A percentile compares a stretch with the other conserved stretches of the same genome.
phyloP scores from a whole-genome alignment of 2,329 filamentous ascomycete species.

The Teratosphaeria destructans region DNA sequence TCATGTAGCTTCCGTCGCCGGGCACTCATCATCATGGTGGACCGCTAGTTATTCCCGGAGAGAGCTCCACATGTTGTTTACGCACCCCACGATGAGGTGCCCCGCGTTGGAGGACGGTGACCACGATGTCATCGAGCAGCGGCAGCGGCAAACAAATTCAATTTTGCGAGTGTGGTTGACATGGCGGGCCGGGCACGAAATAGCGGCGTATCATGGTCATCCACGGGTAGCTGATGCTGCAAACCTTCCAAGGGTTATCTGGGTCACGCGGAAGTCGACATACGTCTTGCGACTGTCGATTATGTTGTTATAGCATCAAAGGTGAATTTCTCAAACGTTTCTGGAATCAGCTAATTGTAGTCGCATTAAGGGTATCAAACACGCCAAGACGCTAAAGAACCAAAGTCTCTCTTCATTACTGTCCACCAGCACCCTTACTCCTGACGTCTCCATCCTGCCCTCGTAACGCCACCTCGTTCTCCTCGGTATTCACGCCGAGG shows the following conservation, averaged over 20 bases:
- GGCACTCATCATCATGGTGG: neutral
- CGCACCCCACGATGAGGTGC: neutral
- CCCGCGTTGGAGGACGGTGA: neutral
- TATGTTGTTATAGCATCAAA: no score
- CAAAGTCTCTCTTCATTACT: neutral
- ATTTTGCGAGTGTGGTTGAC: neutral
- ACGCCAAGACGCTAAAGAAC: neutral
- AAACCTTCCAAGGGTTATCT: no score
- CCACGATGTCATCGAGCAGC: no score
- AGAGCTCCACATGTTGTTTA: neutral
- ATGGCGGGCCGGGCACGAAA: no score
- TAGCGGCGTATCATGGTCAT: no score
- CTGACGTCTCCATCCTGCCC: neutral
- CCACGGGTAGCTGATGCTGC: no score
- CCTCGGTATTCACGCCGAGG: neutral
- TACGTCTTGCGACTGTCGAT: no score
- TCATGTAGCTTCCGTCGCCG: neutral
- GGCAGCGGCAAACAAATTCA: neutral
- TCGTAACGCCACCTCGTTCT: neutral
- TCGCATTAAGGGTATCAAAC: no score
- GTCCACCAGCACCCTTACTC: neutral
- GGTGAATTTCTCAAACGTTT: no score
- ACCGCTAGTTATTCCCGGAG: neutral
- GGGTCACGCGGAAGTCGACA: no score
- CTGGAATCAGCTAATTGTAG: no score